A percentile compares a stretch with the other conserved stretches of the same genome.
These are phyloP conservation scores for Neophaeococcomyces mojaviensis DNA, from an alignment of 2,329 filamentous ascomycete species.

Conservation along the genomic window DNA sequence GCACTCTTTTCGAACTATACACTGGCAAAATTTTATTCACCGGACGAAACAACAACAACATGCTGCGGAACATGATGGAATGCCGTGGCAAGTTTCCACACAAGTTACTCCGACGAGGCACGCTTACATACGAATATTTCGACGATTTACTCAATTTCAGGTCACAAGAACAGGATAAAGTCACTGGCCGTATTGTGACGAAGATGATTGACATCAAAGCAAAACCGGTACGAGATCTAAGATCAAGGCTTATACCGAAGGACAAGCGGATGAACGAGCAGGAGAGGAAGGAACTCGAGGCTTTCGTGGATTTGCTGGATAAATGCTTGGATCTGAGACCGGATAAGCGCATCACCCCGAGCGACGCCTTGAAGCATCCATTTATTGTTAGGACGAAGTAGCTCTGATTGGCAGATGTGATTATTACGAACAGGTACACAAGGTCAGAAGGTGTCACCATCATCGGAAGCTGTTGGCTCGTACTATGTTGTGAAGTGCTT, in stretches of 20 bases:
- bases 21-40: conserved; percentile 97
- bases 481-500: too few species aligned
- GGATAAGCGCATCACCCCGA: conserved; percentile 80
- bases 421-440: too few species aligned
- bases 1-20: conserved; percentile 93
- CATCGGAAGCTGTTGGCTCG: too few species aligned
- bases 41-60: conserved; percentile 93
- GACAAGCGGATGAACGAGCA: conserved; percentile 65
- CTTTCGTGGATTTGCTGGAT: conserved; percentile 82
- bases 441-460: too few species aligned
- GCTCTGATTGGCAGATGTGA: neutral
- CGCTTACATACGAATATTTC: conserved; percentile 70
- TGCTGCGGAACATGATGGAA: conserved; percentile 94
- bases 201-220: conserved; percentile 41
- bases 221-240: conserved; percentile 74
- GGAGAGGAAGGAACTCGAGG: conserved; percentile 68
- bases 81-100: conserved; percentile 85
- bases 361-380: conserved; percentile 79
- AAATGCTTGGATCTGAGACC: conserved; percentile 83
- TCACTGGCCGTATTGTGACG: conserved; percentile 67
- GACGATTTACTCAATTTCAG: conserved; percentile 77
- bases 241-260: conserved; percentile 65
- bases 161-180: conserved; percentile 77
- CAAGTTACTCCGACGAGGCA: conserved; percentile 77
- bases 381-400: conserved; percentile 56